Evolutionary conservation across 139 green algal genomes (phyloP).

Genomic region (Pseudopediastrum boryanum): DNA sequence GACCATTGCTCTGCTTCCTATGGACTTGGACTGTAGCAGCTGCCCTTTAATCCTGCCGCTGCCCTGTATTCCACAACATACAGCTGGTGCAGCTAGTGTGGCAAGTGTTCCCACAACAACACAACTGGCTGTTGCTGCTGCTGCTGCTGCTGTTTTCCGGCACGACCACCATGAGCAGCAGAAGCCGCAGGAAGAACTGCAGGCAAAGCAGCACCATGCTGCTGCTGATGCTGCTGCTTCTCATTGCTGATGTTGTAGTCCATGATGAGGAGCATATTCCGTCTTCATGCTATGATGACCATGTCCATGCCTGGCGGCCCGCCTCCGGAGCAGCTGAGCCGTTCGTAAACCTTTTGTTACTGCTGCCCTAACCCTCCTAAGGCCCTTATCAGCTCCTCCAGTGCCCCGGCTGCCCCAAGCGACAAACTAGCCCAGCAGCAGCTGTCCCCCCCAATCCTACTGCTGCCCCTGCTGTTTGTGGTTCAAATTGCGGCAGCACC

Average conservation of each 20-base stretch:
- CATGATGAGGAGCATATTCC: background rate
- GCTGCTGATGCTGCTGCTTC: conserved; percentile 16
- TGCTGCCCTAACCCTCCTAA: background rate
- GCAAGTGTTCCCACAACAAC: background rate
- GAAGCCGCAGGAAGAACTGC: background rate
- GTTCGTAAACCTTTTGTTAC: background rate
- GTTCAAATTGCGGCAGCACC: background rate
- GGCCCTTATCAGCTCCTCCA: too few relatives aligned
- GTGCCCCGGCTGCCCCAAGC: background rate
- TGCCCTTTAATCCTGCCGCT: background rate
- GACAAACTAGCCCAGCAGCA: background rate
- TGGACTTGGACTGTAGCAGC: background rate
- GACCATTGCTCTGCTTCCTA: background rate
- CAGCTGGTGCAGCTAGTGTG: background rate
- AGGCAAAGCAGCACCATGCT: background rate
- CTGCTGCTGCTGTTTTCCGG: background rate
- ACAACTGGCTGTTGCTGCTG: background rate
- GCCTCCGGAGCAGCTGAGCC: too few relatives aligned
- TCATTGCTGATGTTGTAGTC: background rate
- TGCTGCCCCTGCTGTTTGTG: background rate
- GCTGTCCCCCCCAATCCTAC: background rate
- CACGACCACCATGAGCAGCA: background rate
- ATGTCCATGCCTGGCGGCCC: too few relatives aligned
- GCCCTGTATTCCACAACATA: background rate
- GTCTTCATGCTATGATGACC: background rate